Percentiles rank a stretch among this genome's conserved stretches.
These are phyloP conservation scores for Bauhinia variegata DNA, from an alignment of 306 rosid species.

Conservation along the genomic window DNA sequence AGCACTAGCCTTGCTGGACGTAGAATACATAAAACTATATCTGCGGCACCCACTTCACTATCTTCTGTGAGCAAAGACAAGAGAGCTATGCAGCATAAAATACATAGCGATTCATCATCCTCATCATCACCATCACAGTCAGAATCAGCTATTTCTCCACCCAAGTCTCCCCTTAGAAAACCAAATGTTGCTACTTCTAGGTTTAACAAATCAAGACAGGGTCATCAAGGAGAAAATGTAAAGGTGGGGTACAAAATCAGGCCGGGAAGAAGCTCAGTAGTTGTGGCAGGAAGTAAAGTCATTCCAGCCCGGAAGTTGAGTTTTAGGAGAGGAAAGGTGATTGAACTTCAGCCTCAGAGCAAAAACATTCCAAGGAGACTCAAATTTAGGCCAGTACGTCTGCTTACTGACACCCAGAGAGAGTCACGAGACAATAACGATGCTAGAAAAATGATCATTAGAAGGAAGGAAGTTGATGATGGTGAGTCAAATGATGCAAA, in stretches of 20 bases:
- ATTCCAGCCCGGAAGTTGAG: conserved; percentile 46
- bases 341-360: conserved; percentile 64
- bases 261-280: conserved; percentile 38
- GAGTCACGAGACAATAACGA: conserved; percentile 20
- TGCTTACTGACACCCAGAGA: conserved; percentile 41
- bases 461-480: conserved; percentile 43
- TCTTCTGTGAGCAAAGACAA: conserved; percentile 39
- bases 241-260: conserved; percentile 48
- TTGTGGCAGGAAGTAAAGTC: conserved; percentile 42
- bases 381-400: conserved; percentile 62
- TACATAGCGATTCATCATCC: conserved; percentile 27
- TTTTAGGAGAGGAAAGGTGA: conserved; percentile 67
- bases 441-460: conserved; percentile 29
- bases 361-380: conserved; percentile 56
- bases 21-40: conserved; percentile 29
- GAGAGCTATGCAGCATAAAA: conserved; percentile 30
- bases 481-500: conserved; percentile 39
- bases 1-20: conserved; percentile 33
- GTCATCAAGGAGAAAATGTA: conserved; percentile 34
- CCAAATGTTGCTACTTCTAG: conserved; percentile 39
- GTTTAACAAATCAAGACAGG: conserved; percentile 24
- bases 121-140: conserved; percentile 36
- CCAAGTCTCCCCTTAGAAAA: conserved; percentile 37
- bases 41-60: conserved; percentile 17
- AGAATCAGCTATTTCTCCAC: conserved; percentile 28